These are phyloP conservation scores for Penicillium sp. DNA, from an alignment of 2,329 filamentous ascomycete species.

Conservation along the genomic window DNA sequence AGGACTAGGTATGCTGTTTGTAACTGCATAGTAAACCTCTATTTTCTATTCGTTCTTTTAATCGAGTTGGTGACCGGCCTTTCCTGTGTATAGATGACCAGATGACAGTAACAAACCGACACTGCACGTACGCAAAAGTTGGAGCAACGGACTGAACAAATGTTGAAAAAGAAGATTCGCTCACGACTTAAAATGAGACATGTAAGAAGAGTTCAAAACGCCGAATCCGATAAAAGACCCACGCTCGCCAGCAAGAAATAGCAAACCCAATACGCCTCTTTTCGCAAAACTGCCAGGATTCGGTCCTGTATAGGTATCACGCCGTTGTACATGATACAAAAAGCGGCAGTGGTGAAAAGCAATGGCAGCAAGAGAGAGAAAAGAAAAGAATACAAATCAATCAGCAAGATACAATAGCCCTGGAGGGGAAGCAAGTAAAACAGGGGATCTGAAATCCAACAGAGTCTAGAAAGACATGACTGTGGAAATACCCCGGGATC, in stretches of 20 bases:
- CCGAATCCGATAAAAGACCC: not conserved
- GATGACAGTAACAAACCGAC: not conserved
- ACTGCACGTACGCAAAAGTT: not conserved
- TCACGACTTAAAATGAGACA: not conserved
- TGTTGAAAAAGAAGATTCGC: constrained; percentile 2
- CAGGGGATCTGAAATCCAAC: constrained; percentile 8
- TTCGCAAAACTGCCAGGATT: constrained; percentile 7
- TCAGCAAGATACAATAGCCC: not conserved
- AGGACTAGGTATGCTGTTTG: too few relatives aligned
- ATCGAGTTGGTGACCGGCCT: not conserved
- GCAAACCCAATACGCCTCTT: constrained; percentile 12
- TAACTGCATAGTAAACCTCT: not conserved
- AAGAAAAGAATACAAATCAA: not conserved
- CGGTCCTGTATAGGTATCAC: constrained; percentile 7
- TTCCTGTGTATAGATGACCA: not conserved
- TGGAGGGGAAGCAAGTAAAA: not conserved
- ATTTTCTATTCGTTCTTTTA: not conserved
- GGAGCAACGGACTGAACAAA: not conserved
- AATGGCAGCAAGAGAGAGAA: not conserved
- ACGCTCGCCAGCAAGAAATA: constrained; percentile 1
- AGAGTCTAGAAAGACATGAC: constrained; percentile 17
- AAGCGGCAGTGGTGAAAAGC: constrained; percentile 5
- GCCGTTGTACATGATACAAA: constrained; percentile 14
- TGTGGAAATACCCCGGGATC: not conserved
- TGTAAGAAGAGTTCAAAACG: not conserved